Evolutionary conservation across 2,329 filamentous ascomycete species (phyloP).

Genomic region (Fusarium liriodendri): DNA sequence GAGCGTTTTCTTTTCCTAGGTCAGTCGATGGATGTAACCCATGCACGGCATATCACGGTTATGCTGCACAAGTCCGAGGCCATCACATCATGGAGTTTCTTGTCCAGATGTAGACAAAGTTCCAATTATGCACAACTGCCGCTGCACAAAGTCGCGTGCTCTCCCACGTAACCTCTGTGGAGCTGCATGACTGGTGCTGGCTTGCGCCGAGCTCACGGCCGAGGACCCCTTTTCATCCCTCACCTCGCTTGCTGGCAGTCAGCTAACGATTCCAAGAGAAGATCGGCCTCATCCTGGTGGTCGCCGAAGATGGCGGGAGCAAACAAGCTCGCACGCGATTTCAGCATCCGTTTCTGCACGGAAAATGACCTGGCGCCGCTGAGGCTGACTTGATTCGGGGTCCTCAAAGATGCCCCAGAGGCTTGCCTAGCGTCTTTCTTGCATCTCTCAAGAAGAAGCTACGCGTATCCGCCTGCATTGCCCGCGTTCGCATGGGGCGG

Average conservation of each 20-base stretch:
- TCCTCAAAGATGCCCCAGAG: constrained; percentile 20
- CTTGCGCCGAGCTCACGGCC: constrained; percentile 37
- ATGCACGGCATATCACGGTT: constrained; percentile 33
- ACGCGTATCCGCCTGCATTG: constrained; percentile 8
- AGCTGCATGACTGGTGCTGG: constrained; percentile 29
- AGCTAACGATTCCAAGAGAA: constrained; percentile 29
- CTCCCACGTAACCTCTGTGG: constrained; percentile 19
- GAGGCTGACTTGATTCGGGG: constrained; percentile 28
- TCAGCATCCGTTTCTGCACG: not conserved
- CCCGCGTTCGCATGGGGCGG: constrained; percentile 23
- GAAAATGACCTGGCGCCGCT: constrained; percentile 22
- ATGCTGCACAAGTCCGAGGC: constrained; percentile 20
- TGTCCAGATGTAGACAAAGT: constrained; percentile 20
- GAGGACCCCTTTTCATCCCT: constrained; percentile 37
- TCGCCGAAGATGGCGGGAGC: constrained; percentile 21
- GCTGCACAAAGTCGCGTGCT: constrained; percentile 42
- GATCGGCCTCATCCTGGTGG: constrained; percentile 33
- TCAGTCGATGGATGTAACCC: constrained; percentile 32
- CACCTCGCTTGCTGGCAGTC: constrained; percentile 33
- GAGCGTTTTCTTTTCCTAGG: constrained; percentile 23
- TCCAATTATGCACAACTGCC: constrained; percentile 30
- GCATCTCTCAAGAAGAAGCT: constrained; percentile 14
- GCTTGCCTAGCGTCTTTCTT: constrained; percentile 24
- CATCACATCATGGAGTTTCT: constrained; percentile 35
- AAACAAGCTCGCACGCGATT: constrained; percentile 12